Conservation (phyloP, 768 basidiomycete genomes). For the Lyophyllum decastes region DNA sequence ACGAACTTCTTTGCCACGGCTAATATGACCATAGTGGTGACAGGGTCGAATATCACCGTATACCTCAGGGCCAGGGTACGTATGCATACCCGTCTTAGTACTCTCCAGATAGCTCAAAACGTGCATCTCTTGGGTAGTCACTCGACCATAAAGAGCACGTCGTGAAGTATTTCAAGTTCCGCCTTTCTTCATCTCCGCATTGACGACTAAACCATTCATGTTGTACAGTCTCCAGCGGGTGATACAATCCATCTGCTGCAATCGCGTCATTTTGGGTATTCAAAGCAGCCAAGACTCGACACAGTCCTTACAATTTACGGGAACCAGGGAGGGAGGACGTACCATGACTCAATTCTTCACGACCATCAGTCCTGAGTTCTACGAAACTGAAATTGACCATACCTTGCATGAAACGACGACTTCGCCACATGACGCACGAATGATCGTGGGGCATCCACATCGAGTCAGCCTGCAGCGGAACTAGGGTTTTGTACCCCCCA, state of each 20-base stretch:
- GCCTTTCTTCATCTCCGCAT: neutral
- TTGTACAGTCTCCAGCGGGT: neutral
- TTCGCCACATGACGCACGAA: no score
- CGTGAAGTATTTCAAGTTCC: neutral
- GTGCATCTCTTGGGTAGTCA: neutral
- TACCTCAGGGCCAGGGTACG: neutral
- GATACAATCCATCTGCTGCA: constrained; percentile 1
- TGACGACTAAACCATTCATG: neutral
- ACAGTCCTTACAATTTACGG: neutral
- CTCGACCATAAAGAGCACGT: neutral
- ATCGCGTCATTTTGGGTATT: neutral
- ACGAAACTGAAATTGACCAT: neutral
- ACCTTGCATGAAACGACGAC: neutral
- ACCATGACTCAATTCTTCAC: neutral
- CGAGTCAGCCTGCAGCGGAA: no score
- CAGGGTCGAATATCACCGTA: neutral
- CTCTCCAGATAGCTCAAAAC: neutral
- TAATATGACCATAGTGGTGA: neutral
- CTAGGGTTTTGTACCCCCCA: no score
- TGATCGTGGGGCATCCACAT: no score
- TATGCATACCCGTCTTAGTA: neutral
- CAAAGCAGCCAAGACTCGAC: neutral
- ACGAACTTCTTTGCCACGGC: neutral
- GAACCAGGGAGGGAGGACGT: neutral
- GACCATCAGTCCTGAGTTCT: neutral